phyloP scores from a whole-genome alignment of 768 basidiomycete genomes.

The Holtermanniella nyarrowii region DNA sequence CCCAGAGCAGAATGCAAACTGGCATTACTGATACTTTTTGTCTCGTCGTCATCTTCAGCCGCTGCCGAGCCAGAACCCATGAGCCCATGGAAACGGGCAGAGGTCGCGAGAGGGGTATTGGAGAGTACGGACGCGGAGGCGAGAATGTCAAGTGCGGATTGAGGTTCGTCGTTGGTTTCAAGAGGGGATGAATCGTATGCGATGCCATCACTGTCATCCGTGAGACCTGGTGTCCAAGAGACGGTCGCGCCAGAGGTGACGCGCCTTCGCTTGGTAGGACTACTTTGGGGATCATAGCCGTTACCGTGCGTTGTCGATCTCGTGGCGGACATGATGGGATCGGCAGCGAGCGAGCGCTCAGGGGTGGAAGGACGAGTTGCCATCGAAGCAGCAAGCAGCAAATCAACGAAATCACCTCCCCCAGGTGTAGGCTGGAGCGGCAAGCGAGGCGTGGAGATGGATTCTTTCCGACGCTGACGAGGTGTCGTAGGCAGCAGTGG shows the following conservation, averaged over 20 bases:
- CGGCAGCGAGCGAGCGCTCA: constrained; percentile 7
- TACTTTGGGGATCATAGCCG: background rate
- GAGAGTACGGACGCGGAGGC: constrained; percentile 24
- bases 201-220: background rate
- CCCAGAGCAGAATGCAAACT: constrained; percentile 3
- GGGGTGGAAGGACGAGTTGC: constrained; percentile 25
- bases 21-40: background rate
- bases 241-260: background rate
- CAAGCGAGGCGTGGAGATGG: constrained; percentile 4
- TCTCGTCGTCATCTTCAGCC: background rate
- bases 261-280: background rate
- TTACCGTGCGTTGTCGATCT: constrained; percentile 8
- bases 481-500: constrained; percentile 13
- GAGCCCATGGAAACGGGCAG: constrained; percentile 3
- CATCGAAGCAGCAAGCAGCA: constrained; percentile 32
- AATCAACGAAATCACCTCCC: constrained; percentile 30
- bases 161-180: background rate
- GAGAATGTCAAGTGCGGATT: constrained; percentile 28
- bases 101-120: background rate
- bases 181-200: background rate
- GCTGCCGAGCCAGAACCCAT: background rate
- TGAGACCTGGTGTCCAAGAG: background rate
- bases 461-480: background rate
- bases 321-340: constrained; percentile 26
- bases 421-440: constrained; percentile 27